phyloP scores from a whole-genome alignment of 2,329 filamentous ascomycete species.

The Sporothrix globosa region DNA sequence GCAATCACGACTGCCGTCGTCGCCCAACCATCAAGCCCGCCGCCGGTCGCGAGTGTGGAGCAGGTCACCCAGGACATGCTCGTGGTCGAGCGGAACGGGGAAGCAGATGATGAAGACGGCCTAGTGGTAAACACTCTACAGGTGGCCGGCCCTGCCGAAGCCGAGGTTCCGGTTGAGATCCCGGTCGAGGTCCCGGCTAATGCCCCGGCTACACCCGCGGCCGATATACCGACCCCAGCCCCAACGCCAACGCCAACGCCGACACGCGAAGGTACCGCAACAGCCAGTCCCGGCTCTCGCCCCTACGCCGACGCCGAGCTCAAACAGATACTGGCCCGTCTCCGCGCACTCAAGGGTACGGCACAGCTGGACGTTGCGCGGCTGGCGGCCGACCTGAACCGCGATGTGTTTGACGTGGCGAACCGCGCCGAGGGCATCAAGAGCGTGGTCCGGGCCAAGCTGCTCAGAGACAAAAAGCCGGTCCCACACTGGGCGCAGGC shows the following conservation, averaged over 20 bases:
- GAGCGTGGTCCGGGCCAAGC: constrained; percentile 25
- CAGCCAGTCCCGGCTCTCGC: neutral
- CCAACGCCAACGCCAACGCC: neutral
- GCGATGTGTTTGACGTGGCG: constrained; percentile 32
- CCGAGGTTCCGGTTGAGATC: neutral
- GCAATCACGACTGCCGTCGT: neutral
- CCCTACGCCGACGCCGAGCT: constrained; percentile 21
- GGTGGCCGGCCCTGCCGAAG: neutral
- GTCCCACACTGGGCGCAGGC: constrained; percentile 33
- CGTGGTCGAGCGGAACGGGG: neutral
- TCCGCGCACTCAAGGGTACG: constrained; percentile 19
- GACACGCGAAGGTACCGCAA: neutral
- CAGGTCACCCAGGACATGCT: constrained; percentile 3
- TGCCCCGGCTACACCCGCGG: neutral
- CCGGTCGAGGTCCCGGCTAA: neutral
- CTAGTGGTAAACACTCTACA: too few species aligned
- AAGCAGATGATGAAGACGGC: neutral
- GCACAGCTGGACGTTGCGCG: constrained; percentile 17
- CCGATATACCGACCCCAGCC: neutral
- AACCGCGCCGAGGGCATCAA: constrained; percentile 33
- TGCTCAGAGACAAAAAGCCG: neutral
- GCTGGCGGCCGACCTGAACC: constrained; percentile 31
- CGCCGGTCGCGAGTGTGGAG: constrained; percentile 6
- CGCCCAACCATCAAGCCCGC: neutral
- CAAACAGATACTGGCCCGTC: constrained; percentile 22